These are phyloP conservation scores for Xylaria sp. DNA, from an alignment of 2,329 filamentous ascomycete genomes.

Conservation along the genomic window DNA sequence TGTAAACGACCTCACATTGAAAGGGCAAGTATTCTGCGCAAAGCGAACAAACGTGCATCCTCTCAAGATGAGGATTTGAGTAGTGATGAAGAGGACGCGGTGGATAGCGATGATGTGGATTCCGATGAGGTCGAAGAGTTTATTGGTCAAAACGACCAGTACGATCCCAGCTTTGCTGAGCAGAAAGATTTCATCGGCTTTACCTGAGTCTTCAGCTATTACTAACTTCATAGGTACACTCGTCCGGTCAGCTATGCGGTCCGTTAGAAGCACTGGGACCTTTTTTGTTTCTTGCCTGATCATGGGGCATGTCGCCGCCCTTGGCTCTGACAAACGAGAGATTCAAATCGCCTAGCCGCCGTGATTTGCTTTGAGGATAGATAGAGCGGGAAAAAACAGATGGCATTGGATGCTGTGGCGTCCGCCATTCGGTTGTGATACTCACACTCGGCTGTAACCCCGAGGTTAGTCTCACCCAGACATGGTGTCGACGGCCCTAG, in stretches of 20 bases:
- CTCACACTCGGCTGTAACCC: constrained; percentile 8
- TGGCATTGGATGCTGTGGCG: constrained; percentile 11
- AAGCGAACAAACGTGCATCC: constrained; percentile 48
- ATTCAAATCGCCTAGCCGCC: not conserved
- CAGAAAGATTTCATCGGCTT: constrained; percentile 56
- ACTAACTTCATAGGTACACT: constrained; percentile 23
- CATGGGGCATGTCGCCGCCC: not conserved
- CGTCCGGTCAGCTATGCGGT: constrained; percentile 8
- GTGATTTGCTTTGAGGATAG: constrained; percentile 6
- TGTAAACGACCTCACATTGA: constrained; percentile 86
- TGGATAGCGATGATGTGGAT: constrained; percentile 72
- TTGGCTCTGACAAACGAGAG: constrained; percentile 10
- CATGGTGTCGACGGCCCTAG: not conserved
- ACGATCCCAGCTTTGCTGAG: constrained; percentile 51
- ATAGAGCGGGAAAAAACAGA: constrained; percentile 3
- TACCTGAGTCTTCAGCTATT: constrained; percentile 29
- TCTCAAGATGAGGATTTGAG: constrained; percentile 61
- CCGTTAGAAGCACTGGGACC: constrained; percentile 8
- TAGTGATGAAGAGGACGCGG: constrained; percentile 67
- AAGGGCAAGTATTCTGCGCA: constrained; percentile 73
- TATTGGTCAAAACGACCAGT: constrained; percentile 50
- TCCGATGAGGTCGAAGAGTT: constrained; percentile 69
- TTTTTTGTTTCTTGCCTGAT: not conserved
- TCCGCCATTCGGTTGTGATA: constrained; percentile 12
- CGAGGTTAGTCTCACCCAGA: constrained; percentile 1